Percentiles rank a stretch among this genome's conserved stretches.
These are phyloP conservation scores for Termitomyces heimii DNA, from an alignment of 768 basidiomycete species.

Conservation along the genomic window DNA sequence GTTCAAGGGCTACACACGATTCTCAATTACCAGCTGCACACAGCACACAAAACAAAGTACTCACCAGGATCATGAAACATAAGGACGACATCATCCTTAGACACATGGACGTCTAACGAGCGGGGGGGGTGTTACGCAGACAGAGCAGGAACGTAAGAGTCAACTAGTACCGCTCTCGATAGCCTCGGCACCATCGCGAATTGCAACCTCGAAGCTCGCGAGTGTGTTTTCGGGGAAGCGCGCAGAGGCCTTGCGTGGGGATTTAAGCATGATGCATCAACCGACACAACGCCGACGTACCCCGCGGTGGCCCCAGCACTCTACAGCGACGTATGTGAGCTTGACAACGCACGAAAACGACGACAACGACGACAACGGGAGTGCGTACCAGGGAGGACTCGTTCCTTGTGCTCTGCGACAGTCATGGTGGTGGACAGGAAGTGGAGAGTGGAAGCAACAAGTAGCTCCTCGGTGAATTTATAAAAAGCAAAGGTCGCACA, in stretches of 20 bases:
- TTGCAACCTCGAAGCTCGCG: conserved; percentile 92
- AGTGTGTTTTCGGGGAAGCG: conserved; percentile 91
- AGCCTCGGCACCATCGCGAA: conserved; percentile 90
- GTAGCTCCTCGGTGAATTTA: not conserved
- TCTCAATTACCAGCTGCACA: not conserved
- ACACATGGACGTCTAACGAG: conserved; percentile 87
- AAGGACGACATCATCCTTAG: conserved; percentile 77
- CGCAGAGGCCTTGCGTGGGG: conserved; percentile 64
- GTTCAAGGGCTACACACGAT: conserved; percentile 44
- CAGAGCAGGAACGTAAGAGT: conserved; percentile 18
- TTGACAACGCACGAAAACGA: too few relatives aligned
- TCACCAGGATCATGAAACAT: conserved; percentile 95
- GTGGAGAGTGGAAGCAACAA: not conserved
- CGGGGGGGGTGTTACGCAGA: conserved; percentile 36
- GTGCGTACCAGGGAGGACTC: conserved; percentile 27
- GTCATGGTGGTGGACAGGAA: not conserved
- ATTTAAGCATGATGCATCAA: not conserved
- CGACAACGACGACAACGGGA: not conserved
- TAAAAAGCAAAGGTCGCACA: not conserved
- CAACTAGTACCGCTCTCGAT: conserved; percentile 91
- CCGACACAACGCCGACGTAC: conserved; percentile 22
- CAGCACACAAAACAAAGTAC: not conserved
- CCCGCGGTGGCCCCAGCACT: conserved; percentile 65
- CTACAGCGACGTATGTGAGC: conserved; percentile 22
- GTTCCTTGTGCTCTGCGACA: not conserved